Evolutionary conservation across 371 early-diverging fungal genomes (phyloP).

Genomic region (Syncephalastrum contaminatum): DNA sequence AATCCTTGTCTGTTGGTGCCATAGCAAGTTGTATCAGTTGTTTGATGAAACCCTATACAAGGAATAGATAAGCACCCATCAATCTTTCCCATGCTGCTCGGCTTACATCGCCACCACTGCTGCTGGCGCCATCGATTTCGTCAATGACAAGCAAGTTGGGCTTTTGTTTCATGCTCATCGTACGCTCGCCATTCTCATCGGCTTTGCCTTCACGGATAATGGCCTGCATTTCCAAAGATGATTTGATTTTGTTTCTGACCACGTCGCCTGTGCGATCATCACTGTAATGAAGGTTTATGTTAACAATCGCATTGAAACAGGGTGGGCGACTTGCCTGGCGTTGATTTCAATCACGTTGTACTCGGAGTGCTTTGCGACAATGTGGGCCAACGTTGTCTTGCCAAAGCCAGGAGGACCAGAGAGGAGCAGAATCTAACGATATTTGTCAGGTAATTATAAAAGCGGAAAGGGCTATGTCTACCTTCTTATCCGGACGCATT

Average conservation of each 20-base stretch:
- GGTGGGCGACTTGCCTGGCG: constrained; percentile 72
- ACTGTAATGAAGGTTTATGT: constrained; percentile 45
- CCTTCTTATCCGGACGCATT: constrained; percentile 66
- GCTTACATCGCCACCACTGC: constrained; percentile 54
- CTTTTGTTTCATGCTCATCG: constrained; percentile 42
- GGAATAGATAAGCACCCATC: background rate
- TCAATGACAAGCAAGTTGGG: constrained; percentile 93
- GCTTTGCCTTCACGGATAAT: constrained; percentile 38
- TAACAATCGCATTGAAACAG: too few relatives aligned
- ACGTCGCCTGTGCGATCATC: constrained; percentile 90
- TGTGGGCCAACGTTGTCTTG: constrained; percentile 97
- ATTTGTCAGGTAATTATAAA: constrained; percentile 4
- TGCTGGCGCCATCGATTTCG: constrained; percentile 95
- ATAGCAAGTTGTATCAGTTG: constrained; percentile 54
- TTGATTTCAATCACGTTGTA: constrained; percentile 96
- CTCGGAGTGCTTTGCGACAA: constrained; percentile 90
- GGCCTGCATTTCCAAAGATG: constrained; percentile 78
- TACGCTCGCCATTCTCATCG: constrained; percentile 6
- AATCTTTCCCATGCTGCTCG: background rate
- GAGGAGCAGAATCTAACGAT: constrained; percentile 80
- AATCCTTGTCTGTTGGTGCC: background rate
- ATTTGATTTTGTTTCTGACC: constrained; percentile 69
- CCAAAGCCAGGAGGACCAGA: constrained; percentile 98
- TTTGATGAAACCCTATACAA: constrained; percentile 74
- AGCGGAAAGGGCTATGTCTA: constrained; percentile 12